phyloP scores from a whole-genome alignment of 179 eudicot genomes.

The Corrigiola litoralis region DNA sequence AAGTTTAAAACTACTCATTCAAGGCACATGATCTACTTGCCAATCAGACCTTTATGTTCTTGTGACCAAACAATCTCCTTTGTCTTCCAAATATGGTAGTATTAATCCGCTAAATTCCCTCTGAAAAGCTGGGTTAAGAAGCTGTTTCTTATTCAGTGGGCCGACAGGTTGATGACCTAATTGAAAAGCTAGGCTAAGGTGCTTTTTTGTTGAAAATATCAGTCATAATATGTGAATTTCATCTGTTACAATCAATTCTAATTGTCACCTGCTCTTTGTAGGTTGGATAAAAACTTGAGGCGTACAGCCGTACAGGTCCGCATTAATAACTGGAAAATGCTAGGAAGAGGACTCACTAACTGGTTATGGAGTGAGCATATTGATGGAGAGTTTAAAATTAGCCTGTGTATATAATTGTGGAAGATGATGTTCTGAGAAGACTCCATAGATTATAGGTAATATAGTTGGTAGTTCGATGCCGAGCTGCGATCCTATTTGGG shows the following conservation, averaged over 20 bases:
- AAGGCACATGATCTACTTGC: too few species aligned
- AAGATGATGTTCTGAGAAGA: background rate
- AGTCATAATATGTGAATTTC: background rate
- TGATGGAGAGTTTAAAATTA: background rate
- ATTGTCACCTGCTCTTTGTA: background rate
- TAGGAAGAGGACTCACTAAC: background rate
- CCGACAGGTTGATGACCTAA: background rate
- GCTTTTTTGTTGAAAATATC: background rate
- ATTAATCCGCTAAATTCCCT: background rate
- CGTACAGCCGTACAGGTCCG: constrained; percentile 11
- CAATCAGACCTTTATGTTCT: too few species aligned
- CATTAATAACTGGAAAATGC: constrained; percentile 8
- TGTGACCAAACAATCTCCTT: too few species aligned
- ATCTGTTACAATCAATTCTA: background rate
- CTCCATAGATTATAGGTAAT: constrained; percentile 6
- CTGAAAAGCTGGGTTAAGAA: background rate
- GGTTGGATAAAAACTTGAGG: constrained; percentile 18
- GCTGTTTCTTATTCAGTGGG: background rate
- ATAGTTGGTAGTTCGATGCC: background rate
- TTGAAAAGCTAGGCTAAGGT: background rate
- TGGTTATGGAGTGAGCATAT: background rate
- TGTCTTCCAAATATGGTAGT: too few species aligned
- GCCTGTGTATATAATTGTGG: constrained; percentile 21
- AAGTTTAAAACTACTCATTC: too few species aligned
- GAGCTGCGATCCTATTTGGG: background rate